A percentile compares a stretch with the other conserved stretches of the same genome.
phyloP scores from a whole-genome alignment of 768 basidiomycete genomes.

The Leccinum arenicola region DNA sequence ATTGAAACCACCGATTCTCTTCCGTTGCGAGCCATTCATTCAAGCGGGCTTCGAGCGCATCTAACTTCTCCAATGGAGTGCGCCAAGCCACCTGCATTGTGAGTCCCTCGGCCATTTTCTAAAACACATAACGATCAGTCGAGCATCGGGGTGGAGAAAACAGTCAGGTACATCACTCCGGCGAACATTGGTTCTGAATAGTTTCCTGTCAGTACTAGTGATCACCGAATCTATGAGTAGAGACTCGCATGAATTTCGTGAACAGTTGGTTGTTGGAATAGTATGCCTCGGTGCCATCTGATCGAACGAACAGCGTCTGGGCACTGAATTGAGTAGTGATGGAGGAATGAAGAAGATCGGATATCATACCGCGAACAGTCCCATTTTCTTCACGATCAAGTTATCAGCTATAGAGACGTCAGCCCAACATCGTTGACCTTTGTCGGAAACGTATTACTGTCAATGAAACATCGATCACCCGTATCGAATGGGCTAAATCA shows the following conservation, averaged over 20 bases:
- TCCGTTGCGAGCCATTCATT: slow-evolving; percentile 79
- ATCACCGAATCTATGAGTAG: background rate
- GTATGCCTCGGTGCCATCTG: slow-evolving; percentile 76
- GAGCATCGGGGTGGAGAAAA: background rate
- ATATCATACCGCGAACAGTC: slow-evolving; percentile 63
- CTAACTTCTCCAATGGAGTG: slow-evolving; percentile 69
- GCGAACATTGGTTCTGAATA: slow-evolving; percentile 61
- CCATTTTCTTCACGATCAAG: slow-evolving; percentile 76
- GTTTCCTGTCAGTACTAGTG: background rate
- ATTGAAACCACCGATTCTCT: slow-evolving; percentile 76
- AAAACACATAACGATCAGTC: slow-evolving; percentile 10
- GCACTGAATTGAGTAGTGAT: background rate
- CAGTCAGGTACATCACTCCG: slow-evolving; percentile 55
- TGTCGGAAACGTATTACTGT: slow-evolving; percentile 36
- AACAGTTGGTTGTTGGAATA: slow-evolving; percentile 80
- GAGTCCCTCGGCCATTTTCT: slow-evolving; percentile 67
- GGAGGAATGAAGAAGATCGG: background rate
- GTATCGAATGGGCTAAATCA: slow-evolving; percentile 67
- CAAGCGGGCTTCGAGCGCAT: slow-evolving; percentile 60
- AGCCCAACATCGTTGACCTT: background rate
- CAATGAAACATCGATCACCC: slow-evolving; percentile 79
- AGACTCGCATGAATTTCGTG: slow-evolving; percentile 65
- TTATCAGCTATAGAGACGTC: slow-evolving; percentile 51
- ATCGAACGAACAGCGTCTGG: slow-evolving; percentile 66
- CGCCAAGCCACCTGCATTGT: slow-evolving; percentile 75